Conservation (phyloP, 139 green algal species). For the Chlamydomonas sphaeroides region DNA sequence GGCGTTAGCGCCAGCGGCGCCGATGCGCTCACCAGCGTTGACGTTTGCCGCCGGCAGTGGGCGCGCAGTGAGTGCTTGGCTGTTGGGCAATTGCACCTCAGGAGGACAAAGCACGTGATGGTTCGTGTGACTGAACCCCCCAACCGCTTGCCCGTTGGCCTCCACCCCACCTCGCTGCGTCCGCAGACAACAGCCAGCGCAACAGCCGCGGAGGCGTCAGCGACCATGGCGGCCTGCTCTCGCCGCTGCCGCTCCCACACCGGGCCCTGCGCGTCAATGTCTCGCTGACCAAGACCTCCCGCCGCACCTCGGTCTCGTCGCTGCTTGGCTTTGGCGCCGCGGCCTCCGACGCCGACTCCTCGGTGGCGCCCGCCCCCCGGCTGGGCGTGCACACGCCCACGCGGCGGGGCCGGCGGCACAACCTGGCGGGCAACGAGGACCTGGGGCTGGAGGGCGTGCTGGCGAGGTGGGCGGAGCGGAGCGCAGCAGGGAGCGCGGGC, state of each 20-base stretch:
- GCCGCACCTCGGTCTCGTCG: background rate
- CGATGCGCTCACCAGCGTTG: no score
- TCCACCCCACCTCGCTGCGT: no score
- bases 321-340: background rate
- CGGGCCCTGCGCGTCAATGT: background rate
- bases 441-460: background rate
- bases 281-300: background rate
- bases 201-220: no score
- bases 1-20: no score
- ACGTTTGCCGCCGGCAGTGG: no score
- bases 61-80: no score
- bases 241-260: background rate
- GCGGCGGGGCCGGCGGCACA: conserved; percentile 12
- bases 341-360: background rate
- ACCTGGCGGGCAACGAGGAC: conserved; percentile 14
- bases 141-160: no score
- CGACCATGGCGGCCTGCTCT: background rate
- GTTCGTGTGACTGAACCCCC: background rate
- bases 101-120: no score
- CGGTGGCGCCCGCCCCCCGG: no score
- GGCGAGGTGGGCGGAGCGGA: conserved; percentile 9
- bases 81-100: no score
- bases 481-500: background rate
- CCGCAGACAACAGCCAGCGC: background rate
- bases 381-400: background rate